phyloP scores from a whole-genome alignment of 192 early-diverging fungal species.

The Jimgerdemannia lactiflua region DNA sequence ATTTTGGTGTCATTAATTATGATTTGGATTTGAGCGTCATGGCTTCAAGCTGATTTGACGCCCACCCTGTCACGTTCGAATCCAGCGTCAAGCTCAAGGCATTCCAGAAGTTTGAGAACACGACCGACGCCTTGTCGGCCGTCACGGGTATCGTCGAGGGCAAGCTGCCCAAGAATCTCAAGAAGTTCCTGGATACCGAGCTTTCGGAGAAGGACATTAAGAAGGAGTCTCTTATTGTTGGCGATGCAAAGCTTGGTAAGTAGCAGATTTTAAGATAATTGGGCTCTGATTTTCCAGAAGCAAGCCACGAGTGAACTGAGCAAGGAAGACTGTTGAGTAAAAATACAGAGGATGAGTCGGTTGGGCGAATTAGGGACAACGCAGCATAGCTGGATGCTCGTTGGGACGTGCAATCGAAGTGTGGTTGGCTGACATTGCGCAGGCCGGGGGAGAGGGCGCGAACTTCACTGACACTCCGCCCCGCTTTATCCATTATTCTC shows the following conservation, averaged over 20 bases:
- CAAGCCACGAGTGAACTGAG: too few species aligned
- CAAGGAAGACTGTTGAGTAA: too few species aligned
- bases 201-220: constrained; percentile 86
- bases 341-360: too few species aligned
- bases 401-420: neutral
- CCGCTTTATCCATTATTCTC: neutral
- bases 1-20: constrained; percentile 4
- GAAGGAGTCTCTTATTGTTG: constrained; percentile 89
- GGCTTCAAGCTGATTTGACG: neutral
- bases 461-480: too few species aligned
- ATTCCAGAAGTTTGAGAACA: constrained; percentile 98
- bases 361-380: too few species aligned
- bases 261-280: too few species aligned
- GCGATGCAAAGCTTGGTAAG: constrained; percentile 91
- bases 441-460: too few species aligned
- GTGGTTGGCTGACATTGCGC: too few species aligned
- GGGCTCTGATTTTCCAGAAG: too few species aligned
- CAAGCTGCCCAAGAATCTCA: constrained; percentile 93
- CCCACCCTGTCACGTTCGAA: constrained; percentile 1
- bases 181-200: constrained; percentile 85
- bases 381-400: too few species aligned
- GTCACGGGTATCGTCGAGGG: constrained; percentile 97
- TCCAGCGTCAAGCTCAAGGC: constrained; percentile 86
- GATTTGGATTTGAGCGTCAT: constrained; percentile 4
- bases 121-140: constrained; percentile 93